Evolutionary conservation across 164 flowering plant species (phyloP), one percentile per base, ranked within the genome.

Genomic region (Echeveria elegans): DNA sequence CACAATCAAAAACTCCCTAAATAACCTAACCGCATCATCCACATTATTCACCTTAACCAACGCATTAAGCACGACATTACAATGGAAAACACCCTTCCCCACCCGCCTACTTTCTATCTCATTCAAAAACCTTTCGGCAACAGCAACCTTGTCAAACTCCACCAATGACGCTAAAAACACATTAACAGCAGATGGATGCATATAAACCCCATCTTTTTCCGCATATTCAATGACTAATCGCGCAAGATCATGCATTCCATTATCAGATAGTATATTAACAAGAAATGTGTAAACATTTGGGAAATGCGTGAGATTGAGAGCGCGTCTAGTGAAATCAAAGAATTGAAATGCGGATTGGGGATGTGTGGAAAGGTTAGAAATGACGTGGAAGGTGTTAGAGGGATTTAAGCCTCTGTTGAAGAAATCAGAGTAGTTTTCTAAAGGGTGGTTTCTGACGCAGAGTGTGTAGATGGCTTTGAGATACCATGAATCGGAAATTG

Each of bases 11-110:
- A 73, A 70, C 67, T 84, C 85, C 66, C 74, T 71, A 64, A 89
- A 84, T 62, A 90, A 77, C 24, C 69, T 24, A 66, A 85, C 75
- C 3, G 96, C 98, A 74, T 84, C 92, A n/a, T 79, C 66, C 8
- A 83, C 75, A 15, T 66, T 72, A 66, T 83, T 81, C 37, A 32
- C 48, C 29, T 67, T 79, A 15, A 90, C 81, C 78, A 90, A 69
- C 14, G 68, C 8, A 69, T 75, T 77, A 81, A 93, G 82, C 68
- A 85, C 68, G 21, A 73, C 77, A 74, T 93, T 90, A 64, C 72
- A 82, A 26, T 76, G 72, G 63, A 69, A 66, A 16, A 76, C 12
- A 69, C 65, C 68, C 60, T 80, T 53, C 59, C 31, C 63, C 31
- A n/a, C n/a, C n/a, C n/a, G n/a, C 29, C 66, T 68, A 3, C 52